Evolutionary conservation across 371 early-diverging fungal genomes (phyloP), one percentile per base, ranked within the genome.

Genomic region (Rhizopus arrhizus): DNA sequence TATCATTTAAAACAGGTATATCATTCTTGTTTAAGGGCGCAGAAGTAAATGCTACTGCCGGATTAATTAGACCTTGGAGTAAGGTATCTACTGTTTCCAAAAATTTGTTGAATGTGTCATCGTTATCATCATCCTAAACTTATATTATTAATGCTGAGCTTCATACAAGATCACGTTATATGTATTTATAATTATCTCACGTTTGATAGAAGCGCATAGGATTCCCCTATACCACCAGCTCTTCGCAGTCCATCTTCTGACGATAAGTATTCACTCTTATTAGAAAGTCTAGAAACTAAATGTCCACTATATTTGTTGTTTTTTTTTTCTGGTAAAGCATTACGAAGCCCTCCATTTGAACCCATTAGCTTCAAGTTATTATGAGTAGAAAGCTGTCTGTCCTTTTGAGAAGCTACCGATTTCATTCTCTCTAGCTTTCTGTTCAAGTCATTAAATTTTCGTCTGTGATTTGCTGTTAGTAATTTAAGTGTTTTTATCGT

Each of bases 41-140:
- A 0, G 89, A 82, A 10, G 92, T 81, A 65, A 91, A 90, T 12
- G 90, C 90, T 1, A 90, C 87, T 1, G 68, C 68, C 5, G 93
- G 90, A 47, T 85, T 88, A 3, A 89, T 86, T 8, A 89, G 76
- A 52, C 89, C 86, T 35, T 87, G 81, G 0, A 93, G 86, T 34
- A 93, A 64, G 32, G 77, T 78, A 61, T 91, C 90, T 2, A 93
- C 89, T 7, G 82, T 88, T 34, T 90, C 85, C 82, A 89, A 88
- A 58, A 93, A 93, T 62, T 87, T 89, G 68, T 90, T 87, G 71
- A 93, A 93, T n/a, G 93, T 91, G 72, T 91, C 93, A 12, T 81
- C 66, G 0, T 68, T 64, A 48, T 72, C 69, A 11, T 70, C 59
- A 34, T 68, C 68, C 68, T 68, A 59, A 36, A 35, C 8, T 50